Base-by-base conservation (phyloP, 2,329 filamentous ascomycete genomes). In the Dothideomycetes sp. region DNA sequence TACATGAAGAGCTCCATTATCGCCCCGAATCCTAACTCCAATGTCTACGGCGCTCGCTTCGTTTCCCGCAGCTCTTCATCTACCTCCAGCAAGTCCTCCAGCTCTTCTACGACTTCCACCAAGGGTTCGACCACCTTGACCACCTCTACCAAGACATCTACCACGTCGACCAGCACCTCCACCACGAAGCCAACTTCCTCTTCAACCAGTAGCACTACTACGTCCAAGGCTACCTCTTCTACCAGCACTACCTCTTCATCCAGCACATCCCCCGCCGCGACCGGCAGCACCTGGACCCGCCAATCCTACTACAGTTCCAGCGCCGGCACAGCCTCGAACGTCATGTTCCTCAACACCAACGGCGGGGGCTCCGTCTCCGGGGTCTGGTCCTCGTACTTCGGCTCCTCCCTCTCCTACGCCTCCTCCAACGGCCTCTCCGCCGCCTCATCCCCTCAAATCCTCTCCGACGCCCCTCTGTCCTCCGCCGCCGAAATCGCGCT, bases 341-440 rank as follows among this genome's bases (percentile, higher is more conserved):
- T 42, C 3, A 42, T 35, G 19, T 42, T 42, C 34, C 40, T 42
- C 17, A 42, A 42, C 35, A 42, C 36, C 31, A 36, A 31, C 11
- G 40, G 40, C 31, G 40, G 40, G 31, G 40, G 40, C 30, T 29
- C n/a, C 35, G 36, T 30, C 18, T 34, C 40, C 3, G 40, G 40
- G 19, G 24, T 42, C 35, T 42, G 40, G 40, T 37, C 34, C 27
- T 15, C 40, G 34, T 36, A 37, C 19, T 42, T 42, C 35, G 40
- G 40, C 34, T 37, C 34, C 40, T 37, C 33, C n/a, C 40, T 42
- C 2, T 24, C 32, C 30, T 42, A 37, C 19, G 40, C 40, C n/a
- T 42, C 40, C 3, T 5, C 16, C 16, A 16, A 16, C 2, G 40
- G 40, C 19, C 31, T 38, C 16, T 14, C n/a, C 4, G 32, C 40